Evolutionary conservation across 2,329 filamentous ascomycete species (phyloP).

Genomic region (Alternaria sp.): DNA sequence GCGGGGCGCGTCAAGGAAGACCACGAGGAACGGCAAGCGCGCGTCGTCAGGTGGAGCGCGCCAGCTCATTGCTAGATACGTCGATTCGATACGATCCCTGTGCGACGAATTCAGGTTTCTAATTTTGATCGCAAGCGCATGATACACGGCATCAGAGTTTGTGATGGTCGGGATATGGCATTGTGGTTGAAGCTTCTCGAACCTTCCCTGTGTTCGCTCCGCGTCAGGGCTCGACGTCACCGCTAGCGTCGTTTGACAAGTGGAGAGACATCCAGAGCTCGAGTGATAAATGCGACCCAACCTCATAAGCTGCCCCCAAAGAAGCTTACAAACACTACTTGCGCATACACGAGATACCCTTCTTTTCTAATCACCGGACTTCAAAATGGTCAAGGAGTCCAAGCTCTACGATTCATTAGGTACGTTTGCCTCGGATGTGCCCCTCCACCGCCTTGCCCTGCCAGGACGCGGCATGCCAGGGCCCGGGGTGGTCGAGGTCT

Average conservation of each 20-base stretch:
- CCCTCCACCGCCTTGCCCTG: conserved; percentile 27
- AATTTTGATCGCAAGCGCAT: not conserved
- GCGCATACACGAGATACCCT: conserved; percentile 21
- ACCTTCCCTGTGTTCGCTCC: conserved; percentile 34
- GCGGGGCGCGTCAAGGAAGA: not conserved
- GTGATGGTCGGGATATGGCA: conserved; percentile 1
- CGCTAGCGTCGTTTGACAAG: conserved; percentile 30
- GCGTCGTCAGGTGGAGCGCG: not conserved
- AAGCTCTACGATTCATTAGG: conserved; percentile 89
- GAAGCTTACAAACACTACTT: conserved; percentile 13
- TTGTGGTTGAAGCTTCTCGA: conserved; percentile 45
- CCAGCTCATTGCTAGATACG: not conserved
- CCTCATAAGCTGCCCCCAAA: conserved; percentile 26
- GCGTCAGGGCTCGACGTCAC: conserved; percentile 23
- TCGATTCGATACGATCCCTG: not conserved
- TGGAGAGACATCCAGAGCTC: conserved; percentile 37
- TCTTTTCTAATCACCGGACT: conserved; percentile 7
- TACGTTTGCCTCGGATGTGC: conserved; percentile 35
- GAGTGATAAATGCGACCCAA: conserved; percentile 35
- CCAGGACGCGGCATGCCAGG: not conserved
- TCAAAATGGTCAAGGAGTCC: conserved; percentile 87
- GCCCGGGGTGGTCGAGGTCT: conserved; percentile 6
- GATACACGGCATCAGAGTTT: not conserved
- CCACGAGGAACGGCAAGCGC: not conserved
- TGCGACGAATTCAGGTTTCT: not conserved